These are phyloP conservation scores for Trichosanthes cucumerina DNA, from an alignment of 306 rosid species.

Conservation along the genomic window DNA sequence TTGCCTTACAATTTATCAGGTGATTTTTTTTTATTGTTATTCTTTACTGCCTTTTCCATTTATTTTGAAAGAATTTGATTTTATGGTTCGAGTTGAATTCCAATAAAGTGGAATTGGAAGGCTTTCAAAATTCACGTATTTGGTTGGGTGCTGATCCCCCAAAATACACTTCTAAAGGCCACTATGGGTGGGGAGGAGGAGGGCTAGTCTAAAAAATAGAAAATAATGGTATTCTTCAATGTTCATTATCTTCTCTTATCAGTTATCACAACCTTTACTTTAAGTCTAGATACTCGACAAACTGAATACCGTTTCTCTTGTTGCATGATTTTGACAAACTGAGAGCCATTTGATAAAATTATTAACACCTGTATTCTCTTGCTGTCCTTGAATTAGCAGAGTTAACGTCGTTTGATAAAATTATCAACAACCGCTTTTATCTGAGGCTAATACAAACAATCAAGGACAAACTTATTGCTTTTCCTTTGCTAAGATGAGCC, in stretches of 20 bases:
- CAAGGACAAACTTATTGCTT: background rate
- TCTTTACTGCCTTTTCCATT: background rate
- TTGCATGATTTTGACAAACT: background rate
- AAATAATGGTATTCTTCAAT: background rate
- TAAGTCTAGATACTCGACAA: background rate
- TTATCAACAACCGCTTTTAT: background rate
- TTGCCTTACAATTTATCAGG: slow-evolving; percentile 89
- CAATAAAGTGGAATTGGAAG: background rate
- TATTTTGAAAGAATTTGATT: slow-evolving; percentile 2
- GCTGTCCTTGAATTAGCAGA: background rate
- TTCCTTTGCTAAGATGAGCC: background rate
- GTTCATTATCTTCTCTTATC: background rate
- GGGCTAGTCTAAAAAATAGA: background rate
- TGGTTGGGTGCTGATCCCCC: background rate
- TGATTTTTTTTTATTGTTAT: slow-evolving; percentile 14
- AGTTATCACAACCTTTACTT: background rate
- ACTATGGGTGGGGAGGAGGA: background rate
- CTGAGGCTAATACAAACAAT: background rate
- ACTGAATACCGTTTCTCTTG: background rate
- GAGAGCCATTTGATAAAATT: background rate
- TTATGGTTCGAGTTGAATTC: background rate
- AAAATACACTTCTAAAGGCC: background rate
- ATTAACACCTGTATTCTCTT: background rate
- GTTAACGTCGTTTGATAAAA: background rate
- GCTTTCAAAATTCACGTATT: background rate